A percentile compares a stretch with the other conserved stretches of the same genome.
Conservation (phyloP, 805 yeast species). For the Barnettozyma populi region DNA sequence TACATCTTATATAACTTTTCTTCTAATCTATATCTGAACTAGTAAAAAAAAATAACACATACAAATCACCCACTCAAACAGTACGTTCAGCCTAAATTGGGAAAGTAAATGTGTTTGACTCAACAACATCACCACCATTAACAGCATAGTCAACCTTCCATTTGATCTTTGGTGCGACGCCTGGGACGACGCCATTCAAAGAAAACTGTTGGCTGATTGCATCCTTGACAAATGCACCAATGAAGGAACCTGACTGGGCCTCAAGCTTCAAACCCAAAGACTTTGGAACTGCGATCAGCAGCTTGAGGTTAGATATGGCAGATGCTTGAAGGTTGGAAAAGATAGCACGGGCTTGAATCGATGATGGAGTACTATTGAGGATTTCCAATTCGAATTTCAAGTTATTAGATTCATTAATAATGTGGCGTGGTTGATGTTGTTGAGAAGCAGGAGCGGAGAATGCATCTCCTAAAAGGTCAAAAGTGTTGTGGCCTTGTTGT, state of each 20-base stretch:
- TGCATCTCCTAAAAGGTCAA: constrained; percentile 21
- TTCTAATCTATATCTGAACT: not conserved
- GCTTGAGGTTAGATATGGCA: constrained; percentile 45
- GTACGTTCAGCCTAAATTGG: constrained; percentile 16
- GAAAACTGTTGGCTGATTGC: constrained; percentile 50
- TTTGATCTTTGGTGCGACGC: constrained; percentile 54
- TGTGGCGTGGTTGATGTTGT: constrained; percentile 17
- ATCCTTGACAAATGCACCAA: constrained; percentile 43
- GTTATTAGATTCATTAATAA: constrained; percentile 39
- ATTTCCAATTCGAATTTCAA: constrained; percentile 46
- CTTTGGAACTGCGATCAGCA: constrained; percentile 69
- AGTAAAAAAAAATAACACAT: not conserved
- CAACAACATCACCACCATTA: constrained; percentile 45
- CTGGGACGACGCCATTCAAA: constrained; percentile 31
- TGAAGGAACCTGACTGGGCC: constrained; percentile 53
- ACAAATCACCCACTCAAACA: not conserved
- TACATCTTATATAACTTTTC: not conserved
- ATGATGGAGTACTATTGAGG: constrained; percentile 30
- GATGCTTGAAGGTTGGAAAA: constrained; percentile 46
- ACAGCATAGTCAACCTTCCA: constrained; percentile 62
- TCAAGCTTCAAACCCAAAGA: constrained; percentile 49
- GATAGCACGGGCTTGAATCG: constrained; percentile 39
- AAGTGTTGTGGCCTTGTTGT: constrained; percentile 10
- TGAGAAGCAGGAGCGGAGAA: constrained; percentile 12
- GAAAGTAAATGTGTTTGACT: constrained; percentile 48